These are phyloP conservation scores for Aspergillus sp. DNA, from an alignment of 2,329 filamentous ascomycete species.

Conservation along the genomic window DNA sequence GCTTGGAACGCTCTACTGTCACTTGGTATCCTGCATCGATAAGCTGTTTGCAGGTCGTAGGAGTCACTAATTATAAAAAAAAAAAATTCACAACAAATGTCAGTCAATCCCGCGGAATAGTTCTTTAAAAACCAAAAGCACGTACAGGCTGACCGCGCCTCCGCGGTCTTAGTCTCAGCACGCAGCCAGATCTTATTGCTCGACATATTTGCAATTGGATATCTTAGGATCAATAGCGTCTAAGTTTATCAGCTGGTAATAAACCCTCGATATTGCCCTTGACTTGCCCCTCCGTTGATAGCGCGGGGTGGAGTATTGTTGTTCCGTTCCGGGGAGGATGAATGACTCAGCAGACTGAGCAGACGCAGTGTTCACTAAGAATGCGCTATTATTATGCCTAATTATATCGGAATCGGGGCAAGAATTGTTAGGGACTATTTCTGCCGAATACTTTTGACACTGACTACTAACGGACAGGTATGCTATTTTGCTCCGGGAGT, in stretches of 20 bases:
- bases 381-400: no score
- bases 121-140: slow-evolving; percentile 1
- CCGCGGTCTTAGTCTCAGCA: slow-evolving; percentile 52
- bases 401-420: no score
- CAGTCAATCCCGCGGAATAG: slow-evolving; percentile 3
- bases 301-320: slow-evolving; percentile 19
- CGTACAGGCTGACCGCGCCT: slow-evolving; percentile 46
- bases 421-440: no score
- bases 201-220: slow-evolving; percentile 14
- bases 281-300: slow-evolving; percentile 20
- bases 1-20: slow-evolving; percentile 58
- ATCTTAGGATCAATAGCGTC: no score
- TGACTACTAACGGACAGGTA: no score
- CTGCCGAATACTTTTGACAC: no score
- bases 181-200: slow-evolving; percentile 46
- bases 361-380: no score
- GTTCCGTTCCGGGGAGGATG: slow-evolving; percentile 21
- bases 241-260: no score
- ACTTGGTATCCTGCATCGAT: slow-evolving; percentile 62
- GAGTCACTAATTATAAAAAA: slow-evolving; percentile 32
- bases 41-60: slow-evolving; percentile 51
- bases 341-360: slow-evolving; percentile 12
- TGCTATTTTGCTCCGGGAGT: no score
- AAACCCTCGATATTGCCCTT: slow-evolving; percentile 6
- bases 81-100: background rate